Base-by-base conservation (phyloP, 139 green algal genomes). In the Limnomonas spitsbergensis region DNA sequence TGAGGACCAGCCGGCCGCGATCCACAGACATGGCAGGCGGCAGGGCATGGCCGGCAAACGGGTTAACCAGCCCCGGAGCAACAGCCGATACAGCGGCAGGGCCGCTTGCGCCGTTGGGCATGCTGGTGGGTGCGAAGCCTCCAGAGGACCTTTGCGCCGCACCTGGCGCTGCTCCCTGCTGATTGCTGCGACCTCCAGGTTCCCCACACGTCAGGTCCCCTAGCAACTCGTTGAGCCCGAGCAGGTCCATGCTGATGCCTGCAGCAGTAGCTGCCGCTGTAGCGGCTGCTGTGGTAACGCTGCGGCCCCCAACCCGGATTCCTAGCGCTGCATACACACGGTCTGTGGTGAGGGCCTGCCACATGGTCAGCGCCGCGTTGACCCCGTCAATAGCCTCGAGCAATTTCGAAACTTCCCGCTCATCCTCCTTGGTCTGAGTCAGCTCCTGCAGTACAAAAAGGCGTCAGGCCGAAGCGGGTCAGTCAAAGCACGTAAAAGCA, bases 221-320 rank as follows among this genome's bases (percentile, higher is more conserved):
- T 35, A 70, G 56, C 56, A 70, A 20, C 29, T 70, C 56, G 29
- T 70, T 36, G 7, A 70, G 56, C 4, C 56, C 56, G 27, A 70
- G 29, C n/a, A 70, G 56, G 24, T 70, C 56, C 56, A 32, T 70
- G 24, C 56, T 70, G 56, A 6, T 9, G 9, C 9, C 42, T 9
- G 6, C 7, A 6, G 7, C 42, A 6, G 6, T 6, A 27, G 6
- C 56, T 70, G 56, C 9, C 6, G 56, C 56, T 32, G 14, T 32
- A 35, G n/a, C 56, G 27, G 27, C 56, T 4, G 29, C 29, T 37
- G 4, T 20, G 24, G 56, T 9, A 7, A 20, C 24, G n/a, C 4
- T 38, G 56, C 56, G 56, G 56, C 7, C 56, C 56, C 29, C 29
- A 20, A 24, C 56, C 4, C 27, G 7, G 29, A 70, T 32, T 7